phyloP scores from a whole-genome alignment of 371 early-diverging fungal species.

The Fennellomyces sp. region DNA sequence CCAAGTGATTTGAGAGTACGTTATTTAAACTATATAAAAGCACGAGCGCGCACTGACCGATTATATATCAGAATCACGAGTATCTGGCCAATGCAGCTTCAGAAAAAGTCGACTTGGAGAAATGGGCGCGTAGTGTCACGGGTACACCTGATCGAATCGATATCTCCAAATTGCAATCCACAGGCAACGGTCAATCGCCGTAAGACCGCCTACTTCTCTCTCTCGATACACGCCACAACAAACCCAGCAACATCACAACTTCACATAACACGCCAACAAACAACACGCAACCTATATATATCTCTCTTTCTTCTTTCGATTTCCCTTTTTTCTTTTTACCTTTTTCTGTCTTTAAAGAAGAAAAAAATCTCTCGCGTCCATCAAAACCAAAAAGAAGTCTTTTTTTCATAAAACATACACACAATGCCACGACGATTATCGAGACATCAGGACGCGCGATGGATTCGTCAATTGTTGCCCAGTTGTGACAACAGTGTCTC shows the following conservation, averaged over 20 bases:
- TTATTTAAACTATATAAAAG: background rate
- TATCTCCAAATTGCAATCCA: slow-evolving; percentile 12
- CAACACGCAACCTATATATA: background rate
- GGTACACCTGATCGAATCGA: slow-evolving; percentile 17
- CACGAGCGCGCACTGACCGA: too few relatives aligned
- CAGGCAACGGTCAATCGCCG: background rate
- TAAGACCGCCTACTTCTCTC: background rate
- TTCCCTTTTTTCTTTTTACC: too few relatives aligned
- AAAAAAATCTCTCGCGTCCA: too few relatives aligned
- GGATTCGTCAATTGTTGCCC: slow-evolving; percentile 26
- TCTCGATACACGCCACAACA: background rate
- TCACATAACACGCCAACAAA: background rate
- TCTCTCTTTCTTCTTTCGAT: background rate
- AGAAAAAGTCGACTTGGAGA: slow-evolving; percentile 61
- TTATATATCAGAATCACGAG: slow-evolving; percentile 62
- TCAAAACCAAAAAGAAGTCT: too few relatives aligned
- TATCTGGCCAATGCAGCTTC: slow-evolving; percentile 54
- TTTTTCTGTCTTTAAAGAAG: too few relatives aligned
- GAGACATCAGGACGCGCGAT: slow-evolving; percentile 10
- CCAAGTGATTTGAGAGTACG: slow-evolving; percentile 72
- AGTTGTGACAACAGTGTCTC: slow-evolving; percentile 32
- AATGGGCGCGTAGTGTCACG: slow-evolving; percentile 44
- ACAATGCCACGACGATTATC: slow-evolving; percentile 10
- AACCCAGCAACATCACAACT: background rate
- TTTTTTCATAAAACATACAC: background rate